These are phyloP conservation scores for Eurotiales sp. DNA, from an alignment of 2,329 filamentous ascomycete species.

Conservation along the genomic window DNA sequence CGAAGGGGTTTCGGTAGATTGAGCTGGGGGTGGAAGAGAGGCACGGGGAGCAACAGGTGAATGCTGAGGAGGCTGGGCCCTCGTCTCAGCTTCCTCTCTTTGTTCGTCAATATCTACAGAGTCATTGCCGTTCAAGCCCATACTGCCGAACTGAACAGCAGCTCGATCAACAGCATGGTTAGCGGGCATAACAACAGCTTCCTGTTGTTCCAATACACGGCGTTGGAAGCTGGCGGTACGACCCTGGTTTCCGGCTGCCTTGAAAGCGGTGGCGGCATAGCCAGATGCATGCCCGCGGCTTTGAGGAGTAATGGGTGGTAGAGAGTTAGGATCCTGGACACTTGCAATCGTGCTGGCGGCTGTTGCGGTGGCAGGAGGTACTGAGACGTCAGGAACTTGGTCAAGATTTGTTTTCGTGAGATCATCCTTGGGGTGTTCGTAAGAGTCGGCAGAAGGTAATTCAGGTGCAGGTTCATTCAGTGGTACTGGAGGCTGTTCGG, in stretches of 20 bases:
- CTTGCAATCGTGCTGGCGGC: conserved; percentile 85
- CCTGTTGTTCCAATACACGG: conserved; percentile 87
- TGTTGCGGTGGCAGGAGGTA: conserved; percentile 73
- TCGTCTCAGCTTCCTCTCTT: conserved; percentile 90
- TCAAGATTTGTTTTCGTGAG: conserved; percentile 91
- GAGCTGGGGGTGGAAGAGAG: conserved; percentile 69
- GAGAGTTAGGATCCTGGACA: conserved; percentile 69
- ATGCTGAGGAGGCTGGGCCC: conserved; percentile 87
- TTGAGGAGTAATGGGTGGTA: conserved; percentile 48
- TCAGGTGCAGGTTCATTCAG: conserved; percentile 31
- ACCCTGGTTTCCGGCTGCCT: conserved; percentile 62
- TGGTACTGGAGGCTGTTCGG: conserved; percentile 28
- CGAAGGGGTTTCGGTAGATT: conserved; percentile 36
- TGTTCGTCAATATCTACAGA: conserved; percentile 79
- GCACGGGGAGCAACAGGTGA: conserved; percentile 85
- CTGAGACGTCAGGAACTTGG: conserved; percentile 77
- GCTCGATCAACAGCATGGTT: conserved; percentile 92
- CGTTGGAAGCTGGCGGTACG: conserved; percentile 79
- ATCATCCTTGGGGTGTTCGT: conserved; percentile 72
- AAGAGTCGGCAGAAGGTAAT: conserved; percentile 33
- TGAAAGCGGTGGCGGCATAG: conserved; percentile 75
- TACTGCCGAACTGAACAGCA: conserved; percentile 92
- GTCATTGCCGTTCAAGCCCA: conserved; percentile 72
- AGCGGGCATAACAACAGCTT: conserved; percentile 96
- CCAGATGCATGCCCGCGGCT: conserved; percentile 59